Percentiles rank a stretch among this genome's conserved stretches.
These are phyloP conservation scores for Moricandia arvensis DNA, from an alignment of 345 rosid genomes.

Conservation along the genomic window DNA sequence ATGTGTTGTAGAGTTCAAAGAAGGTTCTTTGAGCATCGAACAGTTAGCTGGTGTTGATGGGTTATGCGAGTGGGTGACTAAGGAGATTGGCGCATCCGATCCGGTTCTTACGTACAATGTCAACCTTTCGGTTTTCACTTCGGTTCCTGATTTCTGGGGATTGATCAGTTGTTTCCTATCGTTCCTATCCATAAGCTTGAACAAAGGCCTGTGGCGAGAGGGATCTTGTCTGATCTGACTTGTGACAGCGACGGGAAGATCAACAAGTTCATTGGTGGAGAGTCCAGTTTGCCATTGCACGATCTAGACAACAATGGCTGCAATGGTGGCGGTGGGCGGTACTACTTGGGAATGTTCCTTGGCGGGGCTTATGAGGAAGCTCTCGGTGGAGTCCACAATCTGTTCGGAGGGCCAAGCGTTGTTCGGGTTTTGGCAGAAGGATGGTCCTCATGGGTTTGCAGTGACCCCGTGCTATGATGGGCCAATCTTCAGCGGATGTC, in stretches of 20 bases:
- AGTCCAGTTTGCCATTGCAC: slow-evolving; percentile 78
- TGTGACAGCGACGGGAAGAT: slow-evolving; percentile 95
- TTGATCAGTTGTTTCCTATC: slow-evolving; percentile 81
- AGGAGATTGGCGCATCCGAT: slow-evolving; percentile 53
- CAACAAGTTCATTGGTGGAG: slow-evolving; percentile 83
- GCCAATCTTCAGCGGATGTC: slow-evolving; percentile 74
- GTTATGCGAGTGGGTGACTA: slow-evolving; percentile 60
- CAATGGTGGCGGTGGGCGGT: slow-evolving; percentile 22
- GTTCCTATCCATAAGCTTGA: slow-evolving; percentile 77
- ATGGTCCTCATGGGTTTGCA: slow-evolving; percentile 82
- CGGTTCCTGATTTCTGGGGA: slow-evolving; percentile 95
- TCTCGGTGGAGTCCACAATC: slow-evolving; percentile 89
- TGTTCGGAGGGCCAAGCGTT: slow-evolving; percentile 90
- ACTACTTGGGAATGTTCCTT: slow-evolving; percentile 90
- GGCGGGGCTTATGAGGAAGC: slow-evolving; percentile 99
- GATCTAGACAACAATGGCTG: slow-evolving; percentile 45
- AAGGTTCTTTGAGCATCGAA: slow-evolving; percentile 68
- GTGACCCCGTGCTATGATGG: slow-evolving; percentile 75
- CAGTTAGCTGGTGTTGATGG: slow-evolving; percentile 83
- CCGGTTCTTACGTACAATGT: slow-evolving; percentile 66
- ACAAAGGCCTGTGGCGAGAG: slow-evolving; percentile 65
- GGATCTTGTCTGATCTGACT: slow-evolving; percentile 77
- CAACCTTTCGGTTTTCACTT: slow-evolving; percentile 81
- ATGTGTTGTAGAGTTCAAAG: slow-evolving; percentile 70
- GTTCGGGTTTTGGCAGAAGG: slow-evolving; percentile 78